Evolutionary conservation across 2,329 filamentous ascomycete genomes (phyloP).

Genomic region (Exophiala sp.): DNA sequence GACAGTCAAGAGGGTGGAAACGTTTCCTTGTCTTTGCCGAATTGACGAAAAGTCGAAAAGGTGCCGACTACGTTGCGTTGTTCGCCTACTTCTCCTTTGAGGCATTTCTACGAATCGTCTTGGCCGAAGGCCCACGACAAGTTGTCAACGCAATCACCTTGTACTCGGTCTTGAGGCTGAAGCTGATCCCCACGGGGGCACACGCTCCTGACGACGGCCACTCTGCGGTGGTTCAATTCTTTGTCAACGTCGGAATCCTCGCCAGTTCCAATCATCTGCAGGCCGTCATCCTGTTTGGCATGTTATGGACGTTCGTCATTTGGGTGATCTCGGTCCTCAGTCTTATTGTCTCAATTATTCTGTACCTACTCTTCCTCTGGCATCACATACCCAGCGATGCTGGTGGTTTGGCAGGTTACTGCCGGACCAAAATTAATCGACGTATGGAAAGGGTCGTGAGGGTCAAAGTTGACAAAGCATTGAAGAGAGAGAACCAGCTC

Average conservation of each 20-base stretch:
- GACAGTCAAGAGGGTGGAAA: slow-evolving; percentile 73
- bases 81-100: slow-evolving; percentile 85
- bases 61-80: slow-evolving; percentile 81
- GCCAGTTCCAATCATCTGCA: slow-evolving; percentile 72
- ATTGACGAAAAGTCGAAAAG: slow-evolving; percentile 86
- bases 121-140: slow-evolving; percentile 90
- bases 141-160: slow-evolving; percentile 86
- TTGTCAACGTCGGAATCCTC: slow-evolving; percentile 72
- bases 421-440: slow-evolving; percentile 85
- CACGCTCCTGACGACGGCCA: slow-evolving; percentile 55
- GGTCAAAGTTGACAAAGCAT: slow-evolving; percentile 80
- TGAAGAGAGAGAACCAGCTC: slow-evolving; percentile 68
- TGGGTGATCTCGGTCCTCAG: slow-evolving; percentile 78
- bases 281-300: slow-evolving; percentile 78
- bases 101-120: slow-evolving; percentile 80
- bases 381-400: slow-evolving; percentile 83
- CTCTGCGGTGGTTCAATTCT: slow-evolving; percentile 69
- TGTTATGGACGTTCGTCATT: slow-evolving; percentile 86
- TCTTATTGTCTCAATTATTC: slow-evolving; percentile 68
- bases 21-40: slow-evolving; percentile 90
- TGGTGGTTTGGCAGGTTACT: slow-evolving; percentile 78
- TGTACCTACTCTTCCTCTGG: slow-evolving; percentile 87
- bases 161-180: slow-evolving; percentile 73
- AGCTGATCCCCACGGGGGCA: slow-evolving; percentile 62
- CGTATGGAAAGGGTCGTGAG: slow-evolving; percentile 80